phyloP scores from a whole-genome alignment of 352 stramenopile species.

The Phytophthora tentaculata region DNA sequence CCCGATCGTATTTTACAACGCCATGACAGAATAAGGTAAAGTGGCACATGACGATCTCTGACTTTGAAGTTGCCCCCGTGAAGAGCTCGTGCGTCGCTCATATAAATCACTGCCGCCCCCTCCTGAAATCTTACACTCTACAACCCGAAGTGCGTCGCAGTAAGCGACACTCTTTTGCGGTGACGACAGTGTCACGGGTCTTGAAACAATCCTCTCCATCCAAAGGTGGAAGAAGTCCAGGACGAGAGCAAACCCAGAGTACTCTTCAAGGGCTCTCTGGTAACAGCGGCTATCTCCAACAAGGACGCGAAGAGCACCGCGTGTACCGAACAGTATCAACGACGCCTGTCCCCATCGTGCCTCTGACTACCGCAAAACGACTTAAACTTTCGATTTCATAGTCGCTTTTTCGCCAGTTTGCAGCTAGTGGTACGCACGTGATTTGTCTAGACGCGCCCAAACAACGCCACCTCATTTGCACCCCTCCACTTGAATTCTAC shows the following conservation, averaged over 20 bases:
- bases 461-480: constrained; percentile 35
- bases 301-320: not conserved
- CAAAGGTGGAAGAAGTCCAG: constrained; percentile 12
- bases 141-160: constrained; percentile 8
- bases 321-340: not conserved
- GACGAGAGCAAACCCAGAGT: not conserved
- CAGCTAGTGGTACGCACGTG: constrained; percentile 19
- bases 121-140: constrained; percentile 13
- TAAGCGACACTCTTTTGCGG: not conserved
- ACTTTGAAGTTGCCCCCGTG: not conserved
- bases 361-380: constrained; percentile 25
- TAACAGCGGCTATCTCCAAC: not conserved
- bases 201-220: constrained; percentile 11
- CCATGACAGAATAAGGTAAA: constrained; percentile 17
- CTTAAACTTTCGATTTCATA: constrained; percentile 23
- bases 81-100: constrained; percentile 29
- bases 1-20: constrained; percentile 18
- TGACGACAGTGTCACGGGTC: constrained; percentile 7
- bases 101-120: constrained; percentile 26
- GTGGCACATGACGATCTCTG: constrained; percentile 5
- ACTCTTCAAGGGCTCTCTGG: not conserved
- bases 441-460: constrained; percentile 18
- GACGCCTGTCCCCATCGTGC: constrained; percentile 18
- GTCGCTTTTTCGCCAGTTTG: constrained; percentile 33
- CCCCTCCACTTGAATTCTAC: constrained; percentile 17